A percentile compares a stretch with the other conserved stretches of the same genome.
phyloP scores from a whole-genome alignment of 2,329 filamentous ascomycete species.

The Ceratocystis alfenasii region DNA sequence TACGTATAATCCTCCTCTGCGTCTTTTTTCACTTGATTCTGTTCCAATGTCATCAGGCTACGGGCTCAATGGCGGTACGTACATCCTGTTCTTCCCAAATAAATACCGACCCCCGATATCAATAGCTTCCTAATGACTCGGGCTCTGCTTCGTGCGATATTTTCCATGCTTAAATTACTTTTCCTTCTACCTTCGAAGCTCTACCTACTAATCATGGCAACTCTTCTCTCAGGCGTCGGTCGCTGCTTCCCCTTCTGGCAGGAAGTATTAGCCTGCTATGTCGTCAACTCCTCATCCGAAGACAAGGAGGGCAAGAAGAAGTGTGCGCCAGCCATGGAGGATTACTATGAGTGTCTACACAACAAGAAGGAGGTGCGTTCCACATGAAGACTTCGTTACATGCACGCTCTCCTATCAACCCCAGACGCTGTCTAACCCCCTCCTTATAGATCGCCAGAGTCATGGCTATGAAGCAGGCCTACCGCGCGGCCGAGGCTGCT shows the following conservation, averaged over 20 bases:
- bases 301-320: slow-evolving; percentile 75
- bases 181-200: background rate
- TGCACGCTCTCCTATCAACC: background rate
- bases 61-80: slow-evolving; percentile 62
- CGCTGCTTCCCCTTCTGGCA: slow-evolving; percentile 99
- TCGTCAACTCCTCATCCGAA: slow-evolving; percentile 75
- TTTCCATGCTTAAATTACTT: background rate
- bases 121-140: background rate
- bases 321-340: slow-evolving; percentile 73
- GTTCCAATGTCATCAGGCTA: slow-evolving; percentile 65
- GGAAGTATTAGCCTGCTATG: slow-evolving; percentile 95
- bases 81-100: background rate
- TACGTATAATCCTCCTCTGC: background rate
- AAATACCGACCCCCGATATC: background rate
- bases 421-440: background rate
- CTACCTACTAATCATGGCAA: background rate
- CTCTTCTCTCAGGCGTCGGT: slow-evolving; percentile 38
- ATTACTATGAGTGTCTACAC: slow-evolving; percentile 98
- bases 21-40: background rate
- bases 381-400: too few relatives aligned
- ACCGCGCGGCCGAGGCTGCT: slow-evolving; percentile 60
- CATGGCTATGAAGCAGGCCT: slow-evolving; percentile 67
- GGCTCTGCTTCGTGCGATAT: background rate
- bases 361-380: slow-evolving; percentile 89
- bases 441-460: slow-evolving; percentile 59